Conservation (phyloP, 352 stramenopile species). For the Phytophthora colocasiae region DNA sequence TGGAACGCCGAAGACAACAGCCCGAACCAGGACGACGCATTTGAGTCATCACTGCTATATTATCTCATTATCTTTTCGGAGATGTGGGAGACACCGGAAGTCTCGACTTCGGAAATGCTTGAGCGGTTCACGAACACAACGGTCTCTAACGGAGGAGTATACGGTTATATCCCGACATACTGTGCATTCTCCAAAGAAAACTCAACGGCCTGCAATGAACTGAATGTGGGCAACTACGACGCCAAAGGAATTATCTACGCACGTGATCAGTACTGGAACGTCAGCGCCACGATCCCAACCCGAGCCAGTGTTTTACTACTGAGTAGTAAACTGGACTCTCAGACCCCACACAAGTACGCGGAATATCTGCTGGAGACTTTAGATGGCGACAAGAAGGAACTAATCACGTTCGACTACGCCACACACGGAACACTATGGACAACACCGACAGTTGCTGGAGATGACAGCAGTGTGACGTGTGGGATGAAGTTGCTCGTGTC, state of each 20-base stretch:
- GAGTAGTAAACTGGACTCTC: not conserved
- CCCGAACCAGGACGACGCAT: conserved; percentile 6
- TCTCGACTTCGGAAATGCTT: not conserved
- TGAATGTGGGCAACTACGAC: not conserved
- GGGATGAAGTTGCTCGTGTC: not conserved
- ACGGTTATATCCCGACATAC: conserved; percentile 29
- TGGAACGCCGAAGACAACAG: not conserved
- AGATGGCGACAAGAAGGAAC: not conserved
- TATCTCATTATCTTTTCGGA: conserved; percentile 51
- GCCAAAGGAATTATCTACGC: not conserved
- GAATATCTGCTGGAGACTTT: not conserved
- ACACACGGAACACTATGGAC: not conserved
- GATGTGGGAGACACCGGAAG: conserved; percentile 44
- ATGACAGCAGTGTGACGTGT: not conserved
- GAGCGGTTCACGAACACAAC: conserved; percentile 18
- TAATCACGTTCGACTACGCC: not conserved
- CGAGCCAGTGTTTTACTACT: not conserved
- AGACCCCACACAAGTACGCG: not conserved
- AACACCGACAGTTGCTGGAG: not conserved
- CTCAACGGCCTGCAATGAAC: not conserved
- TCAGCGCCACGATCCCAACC: not conserved
- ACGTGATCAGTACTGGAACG: not conserved
- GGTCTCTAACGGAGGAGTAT: conserved; percentile 19
- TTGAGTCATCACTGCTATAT: conserved; percentile 34
- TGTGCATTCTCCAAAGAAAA: conserved; percentile 24